A percentile compares a stretch with the other conserved stretches of the same genome.
These are phyloP conservation scores for Bipolaris bicolor DNA, from an alignment of 2,329 filamentous ascomycete genomes.

Conservation along the genomic window DNA sequence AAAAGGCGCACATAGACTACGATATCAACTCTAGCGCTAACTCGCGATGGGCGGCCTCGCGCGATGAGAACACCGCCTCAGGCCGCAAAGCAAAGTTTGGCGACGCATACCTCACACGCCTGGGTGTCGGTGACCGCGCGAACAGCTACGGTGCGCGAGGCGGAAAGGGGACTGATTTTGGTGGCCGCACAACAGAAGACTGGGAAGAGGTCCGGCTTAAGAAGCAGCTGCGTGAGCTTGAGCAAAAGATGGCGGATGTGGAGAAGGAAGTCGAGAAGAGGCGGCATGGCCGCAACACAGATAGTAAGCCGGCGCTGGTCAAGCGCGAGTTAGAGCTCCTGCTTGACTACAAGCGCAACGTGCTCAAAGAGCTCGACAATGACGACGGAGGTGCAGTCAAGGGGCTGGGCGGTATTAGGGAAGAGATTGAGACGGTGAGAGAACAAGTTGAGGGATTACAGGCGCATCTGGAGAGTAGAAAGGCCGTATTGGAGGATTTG, in stretches of 20 bases:
- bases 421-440: conserved; percentile 87
- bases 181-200: conserved; percentile 81
- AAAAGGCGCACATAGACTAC: conserved; percentile 96
- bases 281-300: conserved; percentile 62
- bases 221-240: conserved; percentile 87
- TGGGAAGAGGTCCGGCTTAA: conserved; percentile 97
- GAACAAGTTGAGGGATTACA: conserved; percentile 94
- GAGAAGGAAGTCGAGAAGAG: conserved; percentile 72
- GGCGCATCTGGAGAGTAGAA: conserved; percentile 76
- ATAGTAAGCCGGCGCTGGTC: conserved; percentile 85
- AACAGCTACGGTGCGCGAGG: conserved; percentile 69
- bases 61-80: conserved; percentile 79
- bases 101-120: conserved; percentile 90
- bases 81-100: conserved; percentile 97
- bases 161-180: conserved; percentile 83
- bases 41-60: conserved; percentile 78
- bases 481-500: conserved; percentile 77
- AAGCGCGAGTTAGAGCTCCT: conserved; percentile 94
- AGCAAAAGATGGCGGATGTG: conserved; percentile 83
- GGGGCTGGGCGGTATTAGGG: conserved; percentile 75
- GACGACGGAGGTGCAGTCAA: conserved; percentile 68
- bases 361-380: conserved; percentile 75
- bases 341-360: conserved; percentile 89
- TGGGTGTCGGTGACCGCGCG: conserved; percentile 77
- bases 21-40: conserved; percentile 80